A percentile compares a stretch with the other conserved stretches of the same genome.
phyloP scores from a whole-genome alignment of 148 eudicot species.

The Vaccinium vitisidaea region DNA sequence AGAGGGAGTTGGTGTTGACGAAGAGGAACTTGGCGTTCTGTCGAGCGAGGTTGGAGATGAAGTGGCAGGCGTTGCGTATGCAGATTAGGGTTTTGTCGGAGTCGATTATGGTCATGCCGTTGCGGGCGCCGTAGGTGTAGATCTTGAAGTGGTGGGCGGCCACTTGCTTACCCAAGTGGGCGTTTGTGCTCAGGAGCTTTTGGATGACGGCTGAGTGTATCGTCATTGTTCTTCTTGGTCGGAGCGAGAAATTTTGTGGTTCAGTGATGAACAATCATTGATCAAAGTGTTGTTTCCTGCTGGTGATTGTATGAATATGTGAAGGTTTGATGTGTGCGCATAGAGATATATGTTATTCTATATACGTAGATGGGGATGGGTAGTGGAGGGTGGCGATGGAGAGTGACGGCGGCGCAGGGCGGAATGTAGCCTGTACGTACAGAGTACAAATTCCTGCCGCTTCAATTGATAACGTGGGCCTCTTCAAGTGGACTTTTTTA shows the following conservation, averaged over 20 bases:
- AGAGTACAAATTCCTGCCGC: too few species aligned
- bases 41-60: conserved; percentile 57
- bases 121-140: conserved; percentile 66
- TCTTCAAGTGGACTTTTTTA: too few species aligned
- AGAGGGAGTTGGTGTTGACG: conserved; percentile 78
- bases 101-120: conserved; percentile 61
- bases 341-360: background rate
- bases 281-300: background rate
- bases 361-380: background rate
- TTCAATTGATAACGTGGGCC: too few species aligned
- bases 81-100: conserved; percentile 90
- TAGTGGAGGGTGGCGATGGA: background rate
- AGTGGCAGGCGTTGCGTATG: conserved; percentile 67
- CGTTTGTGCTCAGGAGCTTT: conserved; percentile 75
- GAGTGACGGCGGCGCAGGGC: background rate
- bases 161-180: conserved; percentile 64
- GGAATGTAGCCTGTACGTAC: background rate
- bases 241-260: too few species aligned
- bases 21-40: conserved; percentile 58
- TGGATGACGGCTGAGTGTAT: conserved; percentile 80
- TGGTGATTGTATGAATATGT: background rate
- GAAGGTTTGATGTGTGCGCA: background rate
- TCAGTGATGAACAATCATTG: background rate
- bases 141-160: conserved; percentile 74
- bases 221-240: conserved; percentile 42